Evolutionary conservation across 1,284 basidiomycete species (phyloP).

Genomic region (Cutaneotrichosporon arboriforme): DNA sequence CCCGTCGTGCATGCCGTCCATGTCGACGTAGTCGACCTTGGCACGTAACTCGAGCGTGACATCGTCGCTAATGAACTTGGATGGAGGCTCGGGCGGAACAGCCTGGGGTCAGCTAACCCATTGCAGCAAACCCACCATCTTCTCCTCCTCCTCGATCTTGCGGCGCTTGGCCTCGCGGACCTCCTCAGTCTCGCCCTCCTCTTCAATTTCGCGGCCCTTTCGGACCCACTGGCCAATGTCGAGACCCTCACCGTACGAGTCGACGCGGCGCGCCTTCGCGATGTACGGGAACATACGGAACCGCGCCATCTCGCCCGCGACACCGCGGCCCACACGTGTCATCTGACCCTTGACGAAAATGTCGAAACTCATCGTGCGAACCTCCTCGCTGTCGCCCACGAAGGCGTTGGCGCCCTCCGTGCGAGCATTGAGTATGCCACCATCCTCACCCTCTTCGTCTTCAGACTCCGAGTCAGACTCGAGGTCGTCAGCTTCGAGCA

Average conservation of each 20-base stretch:
- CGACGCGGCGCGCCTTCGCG: slow-evolving; percentile 84
- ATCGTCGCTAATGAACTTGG: slow-evolving; percentile 76
- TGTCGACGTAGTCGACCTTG: slow-evolving; percentile 81
- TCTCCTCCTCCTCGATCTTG: slow-evolving; percentile 70
- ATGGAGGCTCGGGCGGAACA: slow-evolving; percentile 73
- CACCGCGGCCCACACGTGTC: slow-evolving; percentile 59
- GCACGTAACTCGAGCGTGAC: slow-evolving; percentile 75
- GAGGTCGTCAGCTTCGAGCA: slow-evolving; percentile 73
- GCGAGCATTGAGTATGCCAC: slow-evolving; percentile 55
- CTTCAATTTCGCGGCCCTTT: slow-evolving; percentile 79
- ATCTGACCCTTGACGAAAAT: slow-evolving; percentile 95
- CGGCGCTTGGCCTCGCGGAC: slow-evolving; percentile 65
- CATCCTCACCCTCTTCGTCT: slow-evolving; percentile 63
- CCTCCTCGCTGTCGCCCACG: slow-evolving; percentile 43
- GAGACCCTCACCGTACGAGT: slow-evolving; percentile 91
- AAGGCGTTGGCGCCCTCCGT: slow-evolving; percentile 32
- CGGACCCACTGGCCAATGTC: slow-evolving; percentile 91
- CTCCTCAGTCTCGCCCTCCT: slow-evolving; percentile 77
- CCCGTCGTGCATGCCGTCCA: slow-evolving; percentile 94
- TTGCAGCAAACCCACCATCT: slow-evolving; percentile 55
- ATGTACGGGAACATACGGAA: slow-evolving; percentile 97
- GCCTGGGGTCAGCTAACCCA: slow-evolving; percentile 50
- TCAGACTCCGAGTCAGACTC: slow-evolving; percentile 59
- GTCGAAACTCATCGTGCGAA: slow-evolving; percentile 68
- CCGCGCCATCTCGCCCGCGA: slow-evolving; percentile 49